These are phyloP conservation scores for Vicia villosa DNA, from an alignment of 306 rosid genomes.

Conservation along the genomic window DNA sequence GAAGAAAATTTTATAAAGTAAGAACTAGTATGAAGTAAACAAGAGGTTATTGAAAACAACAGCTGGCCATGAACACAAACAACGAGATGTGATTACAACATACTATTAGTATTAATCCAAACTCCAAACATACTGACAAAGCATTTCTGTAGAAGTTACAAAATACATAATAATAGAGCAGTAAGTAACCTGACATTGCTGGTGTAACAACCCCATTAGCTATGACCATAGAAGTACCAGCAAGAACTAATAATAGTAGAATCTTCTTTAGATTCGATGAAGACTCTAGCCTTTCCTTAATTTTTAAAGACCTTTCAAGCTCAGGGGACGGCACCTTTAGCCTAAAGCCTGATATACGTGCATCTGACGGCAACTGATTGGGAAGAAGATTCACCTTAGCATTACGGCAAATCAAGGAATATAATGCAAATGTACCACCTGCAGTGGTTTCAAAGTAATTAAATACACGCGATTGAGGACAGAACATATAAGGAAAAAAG, in stretches of 20 bases:
- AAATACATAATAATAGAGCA: constrained; percentile 25
- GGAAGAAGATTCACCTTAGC: constrained; percentile 99
- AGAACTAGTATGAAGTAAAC: constrained; percentile 38
- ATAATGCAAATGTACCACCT: constrained; percentile 99
- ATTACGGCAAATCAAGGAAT: constrained; percentile 97
- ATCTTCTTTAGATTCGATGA: constrained; percentile 84
- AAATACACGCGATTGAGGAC: background rate
- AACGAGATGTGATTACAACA: constrained; percentile 24
- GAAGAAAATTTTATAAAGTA: constrained; percentile 30
- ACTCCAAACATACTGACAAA: constrained; percentile 24
- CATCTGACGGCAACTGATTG: constrained; percentile 94
- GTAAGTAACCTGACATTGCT: constrained; percentile 78
- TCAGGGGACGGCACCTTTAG: constrained; percentile 95
- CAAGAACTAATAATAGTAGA: constrained; percentile 83
- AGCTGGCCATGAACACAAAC: constrained; percentile 28
- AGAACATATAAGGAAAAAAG: constrained; percentile 4
- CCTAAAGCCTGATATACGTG: constrained; percentile 94
- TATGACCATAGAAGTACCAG: constrained; percentile 98
- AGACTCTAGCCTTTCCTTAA: constrained; percentile 89
- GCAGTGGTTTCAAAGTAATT: constrained; percentile 46
- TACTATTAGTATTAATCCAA: constrained; percentile 8
- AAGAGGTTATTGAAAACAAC: constrained; percentile 30
- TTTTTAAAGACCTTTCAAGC: constrained; percentile 93
- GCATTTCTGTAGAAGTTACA: constrained; percentile 24
- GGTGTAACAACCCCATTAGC: constrained; percentile 98